phyloP scores from a whole-genome alignment of 495 filamentous ascomycete genomes.

The Pseudevernia furfuracea region DNA sequence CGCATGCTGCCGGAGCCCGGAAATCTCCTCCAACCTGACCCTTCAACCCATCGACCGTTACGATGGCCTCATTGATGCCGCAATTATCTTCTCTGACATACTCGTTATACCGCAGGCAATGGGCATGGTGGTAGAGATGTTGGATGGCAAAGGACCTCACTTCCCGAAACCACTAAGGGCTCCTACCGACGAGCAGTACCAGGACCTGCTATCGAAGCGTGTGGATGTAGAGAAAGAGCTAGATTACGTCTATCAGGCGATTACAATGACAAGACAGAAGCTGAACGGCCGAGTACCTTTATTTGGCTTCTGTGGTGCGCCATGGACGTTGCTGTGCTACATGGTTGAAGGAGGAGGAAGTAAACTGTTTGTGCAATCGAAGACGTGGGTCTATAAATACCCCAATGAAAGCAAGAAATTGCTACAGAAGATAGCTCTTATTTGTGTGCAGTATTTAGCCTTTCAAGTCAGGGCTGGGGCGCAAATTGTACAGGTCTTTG shows the following conservation, averaged over 20 bases:
- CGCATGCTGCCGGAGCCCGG: slow-evolving; percentile 86
- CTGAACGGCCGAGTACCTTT: slow-evolving; percentile 80
- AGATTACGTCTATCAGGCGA: slow-evolving; percentile 91
- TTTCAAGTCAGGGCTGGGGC: slow-evolving; percentile 88
- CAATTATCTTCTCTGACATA: slow-evolving; percentile 98
- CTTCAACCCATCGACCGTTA: slow-evolving; percentile 91
- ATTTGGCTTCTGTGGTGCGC: slow-evolving; percentile 95
- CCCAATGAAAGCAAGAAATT: slow-evolving; percentile 69
- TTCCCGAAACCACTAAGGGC: slow-evolving; percentile 77
- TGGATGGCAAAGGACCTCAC: slow-evolving; percentile 89
- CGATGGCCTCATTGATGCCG: slow-evolving; percentile 83
- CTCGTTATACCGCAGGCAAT: slow-evolving; percentile 95
- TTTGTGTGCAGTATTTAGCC: slow-evolving; percentile 91
- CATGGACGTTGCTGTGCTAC: slow-evolving; percentile 94
- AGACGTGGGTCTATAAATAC: slow-evolving; percentile 94
- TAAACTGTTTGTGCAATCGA: slow-evolving; percentile 83
- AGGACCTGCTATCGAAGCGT: slow-evolving; percentile 61
- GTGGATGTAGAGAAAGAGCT: slow-evolving; percentile 80
- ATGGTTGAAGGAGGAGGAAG: slow-evolving; percentile 97
- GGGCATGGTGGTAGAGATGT: slow-evolving; percentile 95
- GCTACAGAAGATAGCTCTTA: slow-evolving; percentile 80
- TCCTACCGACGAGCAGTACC: slow-evolving; percentile 74
- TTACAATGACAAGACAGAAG: slow-evolving; percentile 83
- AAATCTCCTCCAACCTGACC: slow-evolving; percentile 84
- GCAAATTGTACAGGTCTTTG: slow-evolving; percentile 92